These are phyloP conservation scores for Fusarium austroafricanum DNA, from an alignment of 2,329 filamentous ascomycete species.

Conservation along the genomic window DNA sequence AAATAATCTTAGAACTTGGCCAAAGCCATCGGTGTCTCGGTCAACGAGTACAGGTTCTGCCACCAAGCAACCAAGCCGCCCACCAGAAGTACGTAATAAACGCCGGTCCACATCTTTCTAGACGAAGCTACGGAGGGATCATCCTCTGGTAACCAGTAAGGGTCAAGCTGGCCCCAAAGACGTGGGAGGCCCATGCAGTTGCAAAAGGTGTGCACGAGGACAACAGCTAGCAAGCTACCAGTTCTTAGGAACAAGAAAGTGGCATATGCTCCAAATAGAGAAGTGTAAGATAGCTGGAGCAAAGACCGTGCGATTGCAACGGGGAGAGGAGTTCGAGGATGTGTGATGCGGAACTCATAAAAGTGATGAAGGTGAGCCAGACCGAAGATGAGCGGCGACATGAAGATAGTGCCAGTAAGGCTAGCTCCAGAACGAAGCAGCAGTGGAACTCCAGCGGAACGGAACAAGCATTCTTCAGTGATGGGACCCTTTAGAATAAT, in stretches of 20 bases:
- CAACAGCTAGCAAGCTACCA: conserved; percentile 80
- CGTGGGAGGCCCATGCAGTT: conserved; percentile 92
- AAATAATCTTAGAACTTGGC: conserved; percentile 45
- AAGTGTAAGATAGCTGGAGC: conserved; percentile 90
- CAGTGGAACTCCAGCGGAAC: conserved; percentile 84
- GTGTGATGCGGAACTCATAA: conserved; percentile 89
- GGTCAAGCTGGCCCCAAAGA: conserved; percentile 82
- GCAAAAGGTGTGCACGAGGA: conserved; percentile 86
- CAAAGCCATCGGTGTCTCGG: conserved; percentile 59
- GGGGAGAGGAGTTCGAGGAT: conserved; percentile 74
- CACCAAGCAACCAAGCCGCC: conserved; percentile 79
- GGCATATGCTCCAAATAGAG: conserved; percentile 91
- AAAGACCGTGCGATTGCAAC: conserved; percentile 76
- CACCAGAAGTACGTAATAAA: conserved; percentile 83
- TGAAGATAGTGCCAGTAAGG: conserved; percentile 73
- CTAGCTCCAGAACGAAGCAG: conserved; percentile 77
- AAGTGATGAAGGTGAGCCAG: conserved; percentile 95
- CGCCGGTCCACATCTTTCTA: conserved; percentile 71
- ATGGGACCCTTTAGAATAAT: conserved; percentile 73
- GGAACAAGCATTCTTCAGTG: conserved; percentile 94
- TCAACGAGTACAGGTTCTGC: conserved; percentile 76
- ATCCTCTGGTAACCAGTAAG: conserved; percentile 52
- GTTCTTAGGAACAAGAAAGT: conserved; percentile 90
- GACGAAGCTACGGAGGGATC: conserved; percentile 40
- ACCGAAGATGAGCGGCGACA: conserved; percentile 90